Conservation (phyloP, 2,329 filamentous ascomycete species). For the Claviceps sorghi region DNA sequence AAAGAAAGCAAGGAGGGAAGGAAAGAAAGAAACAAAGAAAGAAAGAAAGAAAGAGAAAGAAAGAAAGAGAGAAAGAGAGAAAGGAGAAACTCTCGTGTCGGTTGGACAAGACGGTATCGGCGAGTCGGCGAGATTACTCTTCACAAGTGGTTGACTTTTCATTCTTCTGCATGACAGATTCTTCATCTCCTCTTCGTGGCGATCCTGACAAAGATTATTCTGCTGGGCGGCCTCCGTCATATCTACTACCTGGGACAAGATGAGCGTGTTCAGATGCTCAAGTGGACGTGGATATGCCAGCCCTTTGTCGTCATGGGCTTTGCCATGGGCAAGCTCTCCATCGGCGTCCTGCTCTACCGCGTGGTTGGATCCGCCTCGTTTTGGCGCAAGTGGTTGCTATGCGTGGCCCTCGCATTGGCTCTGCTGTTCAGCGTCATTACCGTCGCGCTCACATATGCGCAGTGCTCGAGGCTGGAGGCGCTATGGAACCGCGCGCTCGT, state of each 20-base stretch:
- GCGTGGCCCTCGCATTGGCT: not conserved
- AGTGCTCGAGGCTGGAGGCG: conserved; percentile 3
- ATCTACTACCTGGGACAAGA: not conserved
- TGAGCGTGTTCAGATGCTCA: not conserved
- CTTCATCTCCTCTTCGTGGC: conserved; percentile 1
- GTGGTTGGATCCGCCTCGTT: conserved; percentile 2
- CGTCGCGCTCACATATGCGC: conserved; percentile 2
- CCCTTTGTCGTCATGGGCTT: conserved; percentile 4
- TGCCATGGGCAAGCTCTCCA: conserved; percentile 4
- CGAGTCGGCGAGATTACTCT: too few species aligned
- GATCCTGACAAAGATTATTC: not conserved
- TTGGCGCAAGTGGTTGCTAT: conserved; percentile 3
- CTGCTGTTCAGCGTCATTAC: not conserved
- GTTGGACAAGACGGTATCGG: not conserved
- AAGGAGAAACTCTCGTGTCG: not conserved
- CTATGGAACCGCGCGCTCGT: conserved; percentile 1
- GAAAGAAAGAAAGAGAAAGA: not conserved
- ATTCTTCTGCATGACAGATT: not conserved
- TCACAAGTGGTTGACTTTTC: not conserved
- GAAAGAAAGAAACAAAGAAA: too few species aligned
- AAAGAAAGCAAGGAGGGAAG: not conserved
- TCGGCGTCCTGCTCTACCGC: conserved; percentile 3
- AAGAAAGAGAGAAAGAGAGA: not conserved
- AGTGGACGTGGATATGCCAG: conserved; percentile 4
- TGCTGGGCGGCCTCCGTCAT: conserved; percentile 1